phyloP scores from a whole-genome alignment of 1,139 yeast species.

The Suhomyces choctaworum region DNA sequence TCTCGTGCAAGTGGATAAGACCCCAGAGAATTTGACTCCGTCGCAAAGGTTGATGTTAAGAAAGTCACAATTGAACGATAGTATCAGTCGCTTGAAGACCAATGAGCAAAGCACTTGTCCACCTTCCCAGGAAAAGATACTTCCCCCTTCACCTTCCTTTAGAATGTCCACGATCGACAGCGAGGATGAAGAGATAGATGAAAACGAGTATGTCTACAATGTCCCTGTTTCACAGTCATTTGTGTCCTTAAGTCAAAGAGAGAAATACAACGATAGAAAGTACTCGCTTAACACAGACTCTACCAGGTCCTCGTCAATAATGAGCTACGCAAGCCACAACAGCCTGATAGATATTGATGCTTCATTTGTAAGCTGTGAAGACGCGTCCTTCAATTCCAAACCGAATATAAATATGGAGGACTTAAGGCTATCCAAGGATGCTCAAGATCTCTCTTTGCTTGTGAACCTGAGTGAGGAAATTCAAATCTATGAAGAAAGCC shows the following conservation, averaged over 20 bases:
- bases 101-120: constrained; percentile 12
- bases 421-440: constrained; percentile 41
- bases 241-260: constrained; percentile 27
- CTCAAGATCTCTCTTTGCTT: constrained; percentile 46
- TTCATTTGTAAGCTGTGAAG: constrained; percentile 18
- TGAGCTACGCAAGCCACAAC: constrained; percentile 26
- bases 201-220: constrained; percentile 54
- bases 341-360: constrained; percentile 24
- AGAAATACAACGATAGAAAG: constrained; percentile 25
- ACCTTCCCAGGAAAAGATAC: neutral
- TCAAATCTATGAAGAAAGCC: constrained; percentile 39
- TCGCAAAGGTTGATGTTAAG: constrained; percentile 40
- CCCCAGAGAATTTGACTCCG: constrained; percentile 37
- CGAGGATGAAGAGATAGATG: constrained; percentile 56
- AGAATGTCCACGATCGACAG: constrained; percentile 17
- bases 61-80: constrained; percentile 28
- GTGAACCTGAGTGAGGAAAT: constrained; percentile 37
- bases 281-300: constrained; percentile 31
- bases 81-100: constrained; percentile 24
- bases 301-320: constrained; percentile 47
- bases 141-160: neutral
- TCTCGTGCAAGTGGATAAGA: constrained; percentile 26
- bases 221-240: constrained; percentile 63
- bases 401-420: constrained; percentile 21
- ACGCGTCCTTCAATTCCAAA: constrained; percentile 2